Conservation (phyloP, 1,284 basidiomycete species). For the Spongiforma sp. region DNA sequence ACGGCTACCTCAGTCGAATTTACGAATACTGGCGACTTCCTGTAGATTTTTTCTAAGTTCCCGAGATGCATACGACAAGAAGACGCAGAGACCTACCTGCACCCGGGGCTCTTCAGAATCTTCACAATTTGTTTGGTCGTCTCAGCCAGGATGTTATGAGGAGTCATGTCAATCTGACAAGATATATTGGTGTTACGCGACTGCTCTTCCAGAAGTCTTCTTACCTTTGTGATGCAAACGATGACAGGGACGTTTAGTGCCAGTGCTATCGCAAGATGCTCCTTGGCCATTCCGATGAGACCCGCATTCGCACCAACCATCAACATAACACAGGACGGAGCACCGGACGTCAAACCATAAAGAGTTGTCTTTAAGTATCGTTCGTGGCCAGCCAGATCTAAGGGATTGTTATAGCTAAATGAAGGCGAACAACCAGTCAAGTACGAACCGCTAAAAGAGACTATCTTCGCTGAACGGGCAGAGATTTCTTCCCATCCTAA, state of each 20-base stretch:
- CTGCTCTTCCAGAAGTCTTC: slow-evolving; percentile 2
- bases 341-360: slow-evolving; percentile 93
- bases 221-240: slow-evolving; percentile 93
- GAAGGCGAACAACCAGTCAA: slow-evolving; percentile 1
- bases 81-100: slow-evolving; percentile 57
- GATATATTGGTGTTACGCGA: slow-evolving; percentile 15
- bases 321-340: slow-evolving; percentile 94
- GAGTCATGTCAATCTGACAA: slow-evolving; percentile 93
- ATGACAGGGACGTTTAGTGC: slow-evolving; percentile 94
- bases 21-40: slow-evolving; percentile 81
- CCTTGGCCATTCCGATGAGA: slow-evolving; percentile 98
- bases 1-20: slow-evolving; percentile 78
- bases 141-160: slow-evolving; percentile 86
- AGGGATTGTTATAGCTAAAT: slow-evolving; percentile 6
- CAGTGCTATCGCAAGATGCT: slow-evolving; percentile 94
- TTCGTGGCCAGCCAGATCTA: slow-evolving; percentile 91
- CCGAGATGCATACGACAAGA: slow-evolving; percentile 1
- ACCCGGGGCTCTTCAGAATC: slow-evolving; percentile 93
- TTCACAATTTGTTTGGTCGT: slow-evolving; percentile 94
- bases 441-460: slow-evolving; percentile 85
- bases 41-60: slow-evolving; percentile 31
- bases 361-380: slow-evolving; percentile 93
- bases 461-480: slow-evolving; percentile 87
- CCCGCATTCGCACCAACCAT: slow-evolving; percentile 98
- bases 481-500: slow-evolving; percentile 98